Evolutionary conservation across 1,139 yeast species (phyloP), one percentile per base, ranked within the genome.

Genomic region (Trichomonascaceae sp.): DNA sequence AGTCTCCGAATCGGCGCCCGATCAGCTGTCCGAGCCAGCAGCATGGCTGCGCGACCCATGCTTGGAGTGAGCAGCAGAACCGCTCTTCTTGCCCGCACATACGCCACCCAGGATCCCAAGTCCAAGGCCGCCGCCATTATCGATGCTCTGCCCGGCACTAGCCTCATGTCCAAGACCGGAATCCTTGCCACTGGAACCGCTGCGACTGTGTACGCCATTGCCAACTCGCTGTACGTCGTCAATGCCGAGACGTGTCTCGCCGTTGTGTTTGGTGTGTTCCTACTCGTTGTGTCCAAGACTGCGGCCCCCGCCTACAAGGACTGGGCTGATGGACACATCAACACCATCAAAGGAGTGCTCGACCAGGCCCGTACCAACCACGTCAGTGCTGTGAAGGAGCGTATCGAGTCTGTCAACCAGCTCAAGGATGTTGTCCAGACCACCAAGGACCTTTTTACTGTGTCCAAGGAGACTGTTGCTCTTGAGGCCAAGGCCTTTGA

Each of bases 401-500:
- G 98, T 73, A 89, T 89, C 54, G 77, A 71, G 42, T 71, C 81
- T 46, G 97, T 89, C 42, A 69, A 84, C 46, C 80, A 80, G 65
- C 74, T 89, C 62, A 80, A 81, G 67, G 92, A 84, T 54, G 96
- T 89, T 57, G 93, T 84, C 46, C 66, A 76, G 47, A 81, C 92
- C 56, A 89, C 98, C 61, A 76, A 85, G 67, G 77, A 78, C 53
- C 74, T 89, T 57, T 89, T 89, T 54, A 89, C 84, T 52, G 74
- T 87, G 42, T 87, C 98, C 44, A 87, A 84, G 71, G 95, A 89
- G 67, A 89, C 98, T 44, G 95, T 89, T 48, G 74, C 81, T 66
- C 73, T 85, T 54, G 98, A 89, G 72, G 93, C 96, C 45, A 73
- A 84, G 64, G 75, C 89, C 35, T 89, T 87, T 54, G 94, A 79